Evolutionary conservation across 257 asterid species (phyloP), one percentile per base, ranked within the genome.

Genomic region (Capsicum pubescens): DNA sequence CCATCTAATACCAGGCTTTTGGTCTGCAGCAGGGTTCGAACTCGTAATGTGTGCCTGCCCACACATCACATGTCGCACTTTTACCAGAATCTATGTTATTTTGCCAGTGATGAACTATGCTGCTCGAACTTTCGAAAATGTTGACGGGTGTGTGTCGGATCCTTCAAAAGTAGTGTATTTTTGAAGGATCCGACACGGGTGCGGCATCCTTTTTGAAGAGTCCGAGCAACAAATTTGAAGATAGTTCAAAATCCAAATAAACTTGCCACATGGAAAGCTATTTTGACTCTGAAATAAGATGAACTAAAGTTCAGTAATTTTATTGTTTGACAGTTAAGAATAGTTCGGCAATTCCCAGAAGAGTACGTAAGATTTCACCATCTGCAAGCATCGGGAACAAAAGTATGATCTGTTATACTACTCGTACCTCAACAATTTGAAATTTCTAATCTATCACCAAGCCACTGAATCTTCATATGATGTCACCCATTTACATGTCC

Each of bases 251-350:
- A 55, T 55, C 83, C 83, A 57, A 57, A 48, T 79, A 44, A 39
- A 71, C 79, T 46, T n/a, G 58, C 17, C 79, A n/a, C 79, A 5
- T 69, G 78, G 39, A 71, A 71, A 71, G 79, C 10, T 71, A 71
- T 17, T 15, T 50, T 54, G 19, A 76, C 32, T 52, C 82, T 54
- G 54, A 32, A 77, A 54, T 32, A 52, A 77, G 48, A 77, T 26
- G 50, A 64, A 54, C 64, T 52, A 36, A 4, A 77, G 64, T 77
- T 77, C 81, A 21, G 81, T 9, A 21, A 48, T 52, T 76, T 7
- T 52, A 52, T 50, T 76, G 60, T 69, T 42, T 42, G 63, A 76
- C 21, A 21, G 81, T 48, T 72, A 11, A 46, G 44, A 74, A 7
- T 21, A 50, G 63, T 52, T 76, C 8, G 1, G 46, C 59, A 50